Conservation (phyloP, 805 yeast species). For the Alloascoidea hylecoeti region DNA sequence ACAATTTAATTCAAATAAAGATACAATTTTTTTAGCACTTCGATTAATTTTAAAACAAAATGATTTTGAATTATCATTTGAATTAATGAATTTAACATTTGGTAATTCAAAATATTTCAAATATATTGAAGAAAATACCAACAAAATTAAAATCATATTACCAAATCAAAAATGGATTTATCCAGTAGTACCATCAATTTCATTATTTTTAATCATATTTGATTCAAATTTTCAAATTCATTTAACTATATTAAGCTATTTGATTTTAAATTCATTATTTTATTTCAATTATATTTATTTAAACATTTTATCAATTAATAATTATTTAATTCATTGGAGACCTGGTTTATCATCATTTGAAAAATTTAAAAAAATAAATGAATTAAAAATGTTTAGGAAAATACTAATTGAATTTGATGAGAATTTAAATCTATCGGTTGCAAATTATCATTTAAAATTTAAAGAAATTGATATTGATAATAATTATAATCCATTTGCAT, state of each 20-base stretch:
- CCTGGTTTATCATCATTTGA: background rate
- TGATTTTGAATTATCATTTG: background rate
- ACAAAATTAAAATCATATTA: too few relatives aligned
- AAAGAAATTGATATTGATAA: conserved; percentile 4
- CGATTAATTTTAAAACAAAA: background rate
- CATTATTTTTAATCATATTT: too few relatives aligned
- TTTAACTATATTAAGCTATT: too few relatives aligned
- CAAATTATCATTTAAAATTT: background rate
- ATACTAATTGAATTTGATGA: background rate
- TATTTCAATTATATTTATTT: too few relatives aligned
- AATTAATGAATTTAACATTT: background rate
- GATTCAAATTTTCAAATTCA: too few relatives aligned
- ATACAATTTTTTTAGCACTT: background rate
- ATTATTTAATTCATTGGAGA: background rate
- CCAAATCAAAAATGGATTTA: too few relatives aligned
- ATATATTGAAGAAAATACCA: too few relatives aligned
- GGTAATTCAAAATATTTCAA: too few relatives aligned
- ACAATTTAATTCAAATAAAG: background rate
- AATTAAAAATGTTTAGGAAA: background rate
- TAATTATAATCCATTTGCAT: conserved; percentile 1
- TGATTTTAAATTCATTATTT: too few relatives aligned
- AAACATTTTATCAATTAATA: too few relatives aligned
- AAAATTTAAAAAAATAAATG: background rate
- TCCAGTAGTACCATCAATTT: too few relatives aligned
- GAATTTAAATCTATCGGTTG: background rate